phyloP scores from a whole-genome alignment of 164 flowering plant species.

The Amborella trichopoda region DNA sequence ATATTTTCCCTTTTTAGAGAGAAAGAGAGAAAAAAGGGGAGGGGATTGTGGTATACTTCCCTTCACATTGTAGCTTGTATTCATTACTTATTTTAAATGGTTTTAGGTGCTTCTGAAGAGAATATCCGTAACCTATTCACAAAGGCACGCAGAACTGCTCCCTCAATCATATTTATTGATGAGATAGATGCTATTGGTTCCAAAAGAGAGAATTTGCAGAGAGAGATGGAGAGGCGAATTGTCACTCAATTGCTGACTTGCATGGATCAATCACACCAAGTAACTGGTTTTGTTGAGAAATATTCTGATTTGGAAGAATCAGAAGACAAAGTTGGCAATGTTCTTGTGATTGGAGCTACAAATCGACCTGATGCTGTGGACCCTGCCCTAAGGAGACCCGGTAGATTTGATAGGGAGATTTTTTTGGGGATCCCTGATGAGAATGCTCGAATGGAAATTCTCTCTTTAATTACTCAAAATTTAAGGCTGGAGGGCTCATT shows the following conservation, averaged over 20 bases:
- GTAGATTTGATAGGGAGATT: constrained; percentile 86
- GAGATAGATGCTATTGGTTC: constrained; percentile 97
- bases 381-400: constrained; percentile 82
- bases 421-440: constrained; percentile 74
- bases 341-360: constrained; percentile 94
- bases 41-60: too few species aligned
- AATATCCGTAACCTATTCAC: constrained; percentile 74
- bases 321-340: constrained; percentile 42
- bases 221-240: constrained; percentile 83
- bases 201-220: constrained; percentile 76
- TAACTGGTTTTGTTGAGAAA: constrained; percentile 14
- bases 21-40: too few species aligned
- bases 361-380: constrained; percentile 93
- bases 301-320: constrained; percentile 23
- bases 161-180: constrained; percentile 90
- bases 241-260: constrained; percentile 92
- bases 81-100: not conserved
- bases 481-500: constrained; percentile 64
- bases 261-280: constrained; percentile 70
- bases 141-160: constrained; percentile 90
- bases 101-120: constrained; percentile 85
- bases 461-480: constrained; percentile 44
- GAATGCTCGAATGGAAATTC: constrained; percentile 63
- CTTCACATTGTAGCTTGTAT: too few species aligned
- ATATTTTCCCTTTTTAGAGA: too few species aligned